Percentiles rank a stretch among this genome's conserved stretches.
phyloP scores from a whole-genome alignment of 2,329 filamentous ascomycete genomes.

The Aspergillus neoniger region DNA sequence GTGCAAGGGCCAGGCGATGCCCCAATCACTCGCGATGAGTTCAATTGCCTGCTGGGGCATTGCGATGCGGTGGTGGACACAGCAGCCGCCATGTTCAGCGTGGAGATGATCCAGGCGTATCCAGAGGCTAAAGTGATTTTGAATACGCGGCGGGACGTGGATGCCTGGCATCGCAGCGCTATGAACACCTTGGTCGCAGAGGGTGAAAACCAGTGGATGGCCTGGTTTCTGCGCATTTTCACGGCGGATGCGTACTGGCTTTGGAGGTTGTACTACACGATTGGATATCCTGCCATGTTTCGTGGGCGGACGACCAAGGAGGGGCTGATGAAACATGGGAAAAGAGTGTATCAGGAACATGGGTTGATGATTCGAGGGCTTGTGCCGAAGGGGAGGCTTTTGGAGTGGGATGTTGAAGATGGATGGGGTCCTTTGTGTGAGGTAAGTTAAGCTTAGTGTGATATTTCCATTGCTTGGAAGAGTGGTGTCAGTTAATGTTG shows the following conservation, averaged over 20 bases:
- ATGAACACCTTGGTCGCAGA: constrained; percentile 20
- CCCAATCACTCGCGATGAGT: constrained; percentile 23
- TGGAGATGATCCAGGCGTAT: constrained; percentile 39
- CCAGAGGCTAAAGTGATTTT: constrained; percentile 30
- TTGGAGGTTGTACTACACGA: constrained; percentile 18
- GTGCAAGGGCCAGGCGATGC: not conserved
- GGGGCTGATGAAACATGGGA: constrained; percentile 10
- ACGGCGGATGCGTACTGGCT: constrained; percentile 24
- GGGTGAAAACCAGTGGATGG: constrained; percentile 16
- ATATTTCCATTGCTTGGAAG: not conserved
- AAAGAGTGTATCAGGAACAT: constrained; percentile 16
- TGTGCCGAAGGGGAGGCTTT: constrained; percentile 19
- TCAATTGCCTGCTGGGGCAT: constrained; percentile 35
- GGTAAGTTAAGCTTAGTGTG: not conserved
- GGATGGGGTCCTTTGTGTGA: constrained; percentile 32
- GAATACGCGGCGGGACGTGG: constrained; percentile 18
- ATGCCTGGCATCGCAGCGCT: constrained; percentile 20
- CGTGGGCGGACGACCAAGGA: constrained; percentile 5
- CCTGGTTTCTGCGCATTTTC: constrained; percentile 20
- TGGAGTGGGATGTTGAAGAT: constrained; percentile 33
- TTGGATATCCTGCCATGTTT: constrained; percentile 22
- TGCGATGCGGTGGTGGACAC: constrained; percentile 36
- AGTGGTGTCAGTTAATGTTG: not conserved
- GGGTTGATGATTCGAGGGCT: constrained; percentile 19
- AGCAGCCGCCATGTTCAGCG: constrained; percentile 34